A percentile compares a stretch with the other conserved stretches of the same genome.
Evolutionary conservation across 805 yeast genomes (phyloP).

Genomic region (Lipomyces starkeyi): DNA sequence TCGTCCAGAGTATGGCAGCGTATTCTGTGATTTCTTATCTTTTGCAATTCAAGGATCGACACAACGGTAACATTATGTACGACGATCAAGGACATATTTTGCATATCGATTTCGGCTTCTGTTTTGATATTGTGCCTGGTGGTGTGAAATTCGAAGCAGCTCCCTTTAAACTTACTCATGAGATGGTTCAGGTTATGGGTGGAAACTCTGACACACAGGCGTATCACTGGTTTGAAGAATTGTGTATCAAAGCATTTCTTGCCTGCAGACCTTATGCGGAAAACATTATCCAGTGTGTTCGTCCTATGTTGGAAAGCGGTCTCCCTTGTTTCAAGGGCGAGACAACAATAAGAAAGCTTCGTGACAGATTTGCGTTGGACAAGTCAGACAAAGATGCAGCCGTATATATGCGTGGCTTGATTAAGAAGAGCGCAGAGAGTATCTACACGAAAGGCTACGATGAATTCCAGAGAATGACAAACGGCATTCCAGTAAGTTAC

Average conservation of each 20-base stretch:
- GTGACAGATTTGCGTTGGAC: conserved; percentile 77
- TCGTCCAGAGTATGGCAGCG: conserved; percentile 90
- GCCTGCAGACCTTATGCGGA: conserved; percentile 89
- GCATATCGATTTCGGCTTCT: conserved; percentile 98
- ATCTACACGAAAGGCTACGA: conserved; percentile 93
- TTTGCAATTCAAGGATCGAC: conserved; percentile 93
- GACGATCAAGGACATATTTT: conserved; percentile 94
- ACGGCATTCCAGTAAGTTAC: conserved; percentile 76
- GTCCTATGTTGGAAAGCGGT: conserved; percentile 94
- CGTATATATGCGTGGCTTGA: conserved; percentile 70
- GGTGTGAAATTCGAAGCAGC: conserved; percentile 98
- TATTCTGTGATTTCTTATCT: conserved; percentile 90
- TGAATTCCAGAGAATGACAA: conserved; percentile 94
- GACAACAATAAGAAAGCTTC: conserved; percentile 79
- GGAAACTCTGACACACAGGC: conserved; percentile 85
- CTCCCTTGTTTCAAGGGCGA: conserved; percentile 33
- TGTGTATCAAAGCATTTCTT: conserved; percentile 90
- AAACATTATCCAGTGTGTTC: conserved; percentile 79
- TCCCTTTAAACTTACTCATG: conserved; percentile 94
- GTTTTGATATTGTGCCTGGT: conserved; percentile 98
- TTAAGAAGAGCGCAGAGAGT: conserved; percentile 83
- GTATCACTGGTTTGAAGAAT: conserved; percentile 90
- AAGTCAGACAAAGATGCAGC: conserved; percentile 89
- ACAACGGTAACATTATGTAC: conserved; percentile 96
- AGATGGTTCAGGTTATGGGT: conserved; percentile 97